Conservation (phyloP, 352 stramenopile genomes). For the Pythium aphanidermatum region DNA sequence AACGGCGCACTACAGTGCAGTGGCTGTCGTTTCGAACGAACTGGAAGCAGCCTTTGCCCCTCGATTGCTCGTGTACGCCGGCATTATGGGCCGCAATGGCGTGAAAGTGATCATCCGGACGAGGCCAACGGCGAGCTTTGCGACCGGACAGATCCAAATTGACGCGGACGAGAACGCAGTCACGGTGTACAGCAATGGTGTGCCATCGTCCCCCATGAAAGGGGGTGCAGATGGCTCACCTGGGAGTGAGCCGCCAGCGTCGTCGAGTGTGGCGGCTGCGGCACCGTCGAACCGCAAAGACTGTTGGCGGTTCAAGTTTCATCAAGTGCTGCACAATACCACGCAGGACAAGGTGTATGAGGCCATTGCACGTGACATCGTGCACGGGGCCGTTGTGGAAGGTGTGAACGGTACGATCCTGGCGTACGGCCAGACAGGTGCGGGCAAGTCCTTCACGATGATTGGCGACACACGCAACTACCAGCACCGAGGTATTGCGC, state of each 20-base stretch:
- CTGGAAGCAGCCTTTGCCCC: too few species aligned
- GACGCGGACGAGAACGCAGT: constrained; percentile 72
- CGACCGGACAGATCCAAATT: constrained; percentile 71
- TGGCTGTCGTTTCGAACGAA: too few species aligned
- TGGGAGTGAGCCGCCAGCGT: neutral
- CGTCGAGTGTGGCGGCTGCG: neutral
- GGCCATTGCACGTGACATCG: constrained; percentile 82
- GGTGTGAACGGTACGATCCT: constrained; percentile 88
- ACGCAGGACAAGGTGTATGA: constrained; percentile 89
- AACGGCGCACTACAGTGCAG: too few species aligned
- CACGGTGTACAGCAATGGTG: constrained; percentile 37
- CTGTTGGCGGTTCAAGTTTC: constrained; percentile 88
- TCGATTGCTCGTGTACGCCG: neutral
- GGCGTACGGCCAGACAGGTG: constrained; percentile 86
- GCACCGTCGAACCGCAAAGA: constrained; percentile 73
- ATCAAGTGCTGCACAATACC: constrained; percentile 91
- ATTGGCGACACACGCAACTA: constrained; percentile 90
- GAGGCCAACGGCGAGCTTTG: constrained; percentile 70
- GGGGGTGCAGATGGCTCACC: constrained; percentile 16
- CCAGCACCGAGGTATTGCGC: constrained; percentile 86
- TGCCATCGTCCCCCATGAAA: constrained; percentile 25
- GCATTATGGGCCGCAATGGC: constrained; percentile 46
- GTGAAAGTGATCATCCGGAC: constrained; percentile 85
- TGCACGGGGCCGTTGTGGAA: constrained; percentile 81
- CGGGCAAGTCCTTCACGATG: constrained; percentile 91